These are phyloP conservation scores for Annulohypoxylon bovei DNA, from an alignment of 495 filamentous ascomycete species.

Conservation along the genomic window DNA sequence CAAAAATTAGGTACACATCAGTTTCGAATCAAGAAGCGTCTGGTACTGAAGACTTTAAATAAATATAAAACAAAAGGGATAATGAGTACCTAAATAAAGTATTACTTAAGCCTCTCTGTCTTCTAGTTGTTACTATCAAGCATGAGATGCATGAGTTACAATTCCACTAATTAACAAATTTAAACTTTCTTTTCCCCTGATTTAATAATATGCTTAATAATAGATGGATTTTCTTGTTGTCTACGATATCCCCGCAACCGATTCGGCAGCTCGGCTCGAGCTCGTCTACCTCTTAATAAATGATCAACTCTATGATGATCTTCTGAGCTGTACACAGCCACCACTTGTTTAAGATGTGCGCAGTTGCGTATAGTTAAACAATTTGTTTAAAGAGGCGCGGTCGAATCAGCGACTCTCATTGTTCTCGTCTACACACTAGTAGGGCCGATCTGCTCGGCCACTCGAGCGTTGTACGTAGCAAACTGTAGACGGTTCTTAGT, in stretches of 20 bases:
- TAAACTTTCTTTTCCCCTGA: no score
- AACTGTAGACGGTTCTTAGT: slow-evolving; percentile 7
- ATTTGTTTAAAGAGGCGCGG: slow-evolving; percentile 3
- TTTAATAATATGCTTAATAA: neutral
- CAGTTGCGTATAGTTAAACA: neutral
- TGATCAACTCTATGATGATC: neutral
- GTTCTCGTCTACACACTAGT: neutral
- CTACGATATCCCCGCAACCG: slow-evolving; percentile 7
- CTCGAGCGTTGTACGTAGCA: slow-evolving; percentile 7
- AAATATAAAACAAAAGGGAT: no score
- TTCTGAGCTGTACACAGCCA: slow-evolving; percentile 12
- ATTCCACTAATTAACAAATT: no score
- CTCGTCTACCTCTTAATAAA: neutral
- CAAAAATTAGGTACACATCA: neutral
- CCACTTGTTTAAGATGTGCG: neutral
- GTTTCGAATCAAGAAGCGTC: neutral
- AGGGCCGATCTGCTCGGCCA: slow-evolving; percentile 9
- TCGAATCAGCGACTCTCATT: slow-evolving; percentile 5
- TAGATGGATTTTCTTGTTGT: neutral
- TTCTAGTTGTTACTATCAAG: no score
- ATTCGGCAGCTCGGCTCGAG: neutral
- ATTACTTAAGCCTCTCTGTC: neutral
- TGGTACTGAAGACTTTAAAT: neutral
- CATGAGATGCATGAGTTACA: no score
- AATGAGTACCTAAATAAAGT: no score